phyloP scores from a whole-genome alignment of 2,329 filamentous ascomycete species.

The Zarea fungicola region DNA sequence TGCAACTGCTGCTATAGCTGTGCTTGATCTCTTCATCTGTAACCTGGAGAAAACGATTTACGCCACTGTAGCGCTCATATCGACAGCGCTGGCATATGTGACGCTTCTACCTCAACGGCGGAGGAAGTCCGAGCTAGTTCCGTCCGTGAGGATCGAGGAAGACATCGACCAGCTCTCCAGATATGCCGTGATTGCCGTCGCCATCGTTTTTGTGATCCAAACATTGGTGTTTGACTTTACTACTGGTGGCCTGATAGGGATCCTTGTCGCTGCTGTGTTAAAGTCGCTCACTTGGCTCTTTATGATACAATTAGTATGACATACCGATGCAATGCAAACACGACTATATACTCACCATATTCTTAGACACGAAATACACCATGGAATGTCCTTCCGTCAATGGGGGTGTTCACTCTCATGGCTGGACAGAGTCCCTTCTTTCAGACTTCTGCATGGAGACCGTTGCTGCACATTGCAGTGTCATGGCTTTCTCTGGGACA shows the following conservation, averaged over 20 bases:
- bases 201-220: slow-evolving; percentile 14
- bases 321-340: fast-evolving
- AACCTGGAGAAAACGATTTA: slow-evolving; percentile 18
- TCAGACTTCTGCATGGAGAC: slow-evolving; percentile 14
- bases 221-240: slow-evolving; percentile 21
- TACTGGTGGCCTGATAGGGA: background rate
- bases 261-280: background rate
- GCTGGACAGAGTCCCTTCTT: slow-evolving; percentile 6
- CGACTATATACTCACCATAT: background rate
- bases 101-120: slow-evolving; percentile 15
- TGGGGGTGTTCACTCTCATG: slow-evolving; percentile 8
- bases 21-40: slow-evolving; percentile 24
- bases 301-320: slow-evolving; percentile 26
- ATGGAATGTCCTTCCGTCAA: slow-evolving; percentile 4
- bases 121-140: background rate
- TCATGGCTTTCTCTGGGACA: slow-evolving; percentile 30
- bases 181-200: slow-evolving; percentile 20
- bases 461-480: slow-evolving; percentile 21
- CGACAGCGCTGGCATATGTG: slow-evolving; percentile 26
- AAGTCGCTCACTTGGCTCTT: slow-evolving; percentile 34
- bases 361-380: slow-evolving; percentile 23
- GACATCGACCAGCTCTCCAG: slow-evolving; percentile 21
- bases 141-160: slow-evolving; percentile 22
- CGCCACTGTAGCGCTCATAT: slow-evolving; percentile 24
- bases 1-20: background rate